Evolutionary conservation across 495 filamentous ascomycete genomes (phyloP), one percentile per base, ranked within the genome.

Genomic region (Astrothelium macrocarpum): DNA sequence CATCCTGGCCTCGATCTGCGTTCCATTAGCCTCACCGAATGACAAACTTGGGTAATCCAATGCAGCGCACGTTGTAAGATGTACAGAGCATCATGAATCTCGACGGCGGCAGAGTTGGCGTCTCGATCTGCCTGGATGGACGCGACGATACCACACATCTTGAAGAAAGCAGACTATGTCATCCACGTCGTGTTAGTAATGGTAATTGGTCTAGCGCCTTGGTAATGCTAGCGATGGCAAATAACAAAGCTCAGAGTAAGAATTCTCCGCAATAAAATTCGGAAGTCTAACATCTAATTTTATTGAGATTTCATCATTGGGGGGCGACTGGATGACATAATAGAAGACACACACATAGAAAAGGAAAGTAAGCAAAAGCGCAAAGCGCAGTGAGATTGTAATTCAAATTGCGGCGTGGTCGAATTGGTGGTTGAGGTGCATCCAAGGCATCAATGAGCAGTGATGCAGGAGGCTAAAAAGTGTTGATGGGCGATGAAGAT

Each of bases 61-160:
- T 11, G 23, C 25, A 25, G 29, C 49, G 49, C 25, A 56, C 49
- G 62, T 76, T 91, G 91, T 16, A 96, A 84, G 66, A 91, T 86
- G 74, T 94, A 95, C 14, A 96, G 81, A 12, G 88, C 88, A 74
- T 96, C 91, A 78, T 96, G 92, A 34, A 96, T 80, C 70, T 95
- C 89, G 64, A 86, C 81, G 26, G 88, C 90, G 39, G 88, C 88
- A 29, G 78, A 75, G 59, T 80, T 81, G 42, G 81, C 81, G 67
- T 75, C 73, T 34, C 80, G 77, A 67, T 90, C 84, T 62, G 86
- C 89, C 59, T 90, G 84, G 65, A 95, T 90, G 62, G 93, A 78
- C 62, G 82, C 91, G 62, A 92, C 81, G 65, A 96, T 90, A 65
- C 91, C 91, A 76, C 90, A 95, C 92, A 95, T 95, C 23, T 71